phyloP scores from a whole-genome alignment of 2,329 filamentous ascomycete species.

The Pseudogymnoascus sp. region DNA sequence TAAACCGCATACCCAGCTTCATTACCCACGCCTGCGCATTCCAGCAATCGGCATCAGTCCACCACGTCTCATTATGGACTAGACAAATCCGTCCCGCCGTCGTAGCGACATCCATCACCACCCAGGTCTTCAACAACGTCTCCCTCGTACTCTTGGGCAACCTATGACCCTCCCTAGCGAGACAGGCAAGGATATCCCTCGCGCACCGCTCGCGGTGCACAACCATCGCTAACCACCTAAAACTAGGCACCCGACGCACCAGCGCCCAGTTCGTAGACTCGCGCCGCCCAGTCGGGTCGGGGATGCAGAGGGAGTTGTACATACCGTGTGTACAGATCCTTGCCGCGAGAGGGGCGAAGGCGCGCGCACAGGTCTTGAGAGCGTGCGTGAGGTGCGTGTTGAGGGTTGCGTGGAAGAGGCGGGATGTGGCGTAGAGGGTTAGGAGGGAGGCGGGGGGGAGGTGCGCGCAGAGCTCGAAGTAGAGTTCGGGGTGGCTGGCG shows the following conservation, averaged over 20 bases:
- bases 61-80: slow-evolving; percentile 44
- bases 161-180: slow-evolving; percentile 51
- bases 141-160: slow-evolving; percentile 41
- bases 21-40: slow-evolving; percentile 57
- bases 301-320: slow-evolving; percentile 49
- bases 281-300: slow-evolving; percentile 47
- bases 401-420: slow-evolving; percentile 52
- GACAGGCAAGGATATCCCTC: slow-evolving; percentile 53
- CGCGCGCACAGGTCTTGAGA: slow-evolving; percentile 46
- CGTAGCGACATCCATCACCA: slow-evolving; percentile 59
- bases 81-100: slow-evolving; percentile 46
- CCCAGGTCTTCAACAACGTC: slow-evolving; percentile 61
- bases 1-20: slow-evolving; percentile 65
- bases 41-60: slow-evolving; percentile 53
- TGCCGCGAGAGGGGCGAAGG: slow-evolving; percentile 47
- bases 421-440: slow-evolving; percentile 56
- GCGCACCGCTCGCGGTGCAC: slow-evolving; percentile 47
- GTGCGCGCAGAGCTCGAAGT: slow-evolving; percentile 46
- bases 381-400: slow-evolving; percentile 51
- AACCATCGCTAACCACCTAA: slow-evolving; percentile 63
- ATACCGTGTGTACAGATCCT: slow-evolving; percentile 52
- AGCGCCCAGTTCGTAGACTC: slow-evolving; percentile 21
- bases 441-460: slow-evolving; percentile 51
- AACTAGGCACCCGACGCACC: slow-evolving; percentile 48
- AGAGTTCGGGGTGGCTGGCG: slow-evolving; percentile 42